These are phyloP conservation scores for Hanseniaspora jakobsenii DNA, from an alignment of 805 yeast species.

Conservation along the genomic window DNA sequence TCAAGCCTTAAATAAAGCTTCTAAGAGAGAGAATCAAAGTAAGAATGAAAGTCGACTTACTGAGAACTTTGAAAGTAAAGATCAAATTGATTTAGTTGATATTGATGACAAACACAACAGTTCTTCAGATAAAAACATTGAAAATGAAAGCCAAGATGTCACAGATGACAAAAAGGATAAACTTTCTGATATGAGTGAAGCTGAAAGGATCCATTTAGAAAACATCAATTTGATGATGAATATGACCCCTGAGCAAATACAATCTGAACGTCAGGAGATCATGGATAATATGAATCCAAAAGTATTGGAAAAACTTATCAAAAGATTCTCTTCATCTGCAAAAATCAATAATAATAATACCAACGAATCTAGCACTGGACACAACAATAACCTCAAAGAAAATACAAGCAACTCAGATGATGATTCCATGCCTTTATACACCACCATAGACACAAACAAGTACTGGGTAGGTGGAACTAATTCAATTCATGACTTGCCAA, in stretches of 20 bases:
- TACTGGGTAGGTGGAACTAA: conserved; percentile 29
- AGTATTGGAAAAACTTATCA: conserved; percentile 45
- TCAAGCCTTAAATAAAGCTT: not conserved
- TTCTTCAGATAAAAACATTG: too few relatives aligned
- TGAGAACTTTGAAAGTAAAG: too few relatives aligned
- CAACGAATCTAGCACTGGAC: too few relatives aligned
- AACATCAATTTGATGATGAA: conserved; percentile 48
- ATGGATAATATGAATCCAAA: conserved; percentile 56
- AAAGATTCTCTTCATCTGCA: conserved; percentile 41
- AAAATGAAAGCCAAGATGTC: too few relatives aligned
- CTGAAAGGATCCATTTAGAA: conserved; percentile 65
- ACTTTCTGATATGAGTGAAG: conserved; percentile 42
- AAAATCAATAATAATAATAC: not conserved
- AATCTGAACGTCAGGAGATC: conserved; percentile 53
- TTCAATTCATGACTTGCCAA: conserved; percentile 21
- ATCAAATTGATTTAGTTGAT: not conserved
- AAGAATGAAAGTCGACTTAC: conserved; percentile 18
- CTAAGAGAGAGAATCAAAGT: conserved; percentile 17
- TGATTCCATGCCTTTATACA: conserved; percentile 27
- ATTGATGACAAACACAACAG: conserved; percentile 9
- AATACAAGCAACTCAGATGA: too few relatives aligned
- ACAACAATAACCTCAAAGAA: too few relatives aligned
- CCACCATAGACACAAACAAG: conserved; percentile 29
- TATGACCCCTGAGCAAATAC: conserved; percentile 57
- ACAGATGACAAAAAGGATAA: too few relatives aligned